Evolutionary conservation across 805 yeast species (phyloP), one percentile per base, ranked within the genome.

Genomic region (Starmerella apis): DNA sequence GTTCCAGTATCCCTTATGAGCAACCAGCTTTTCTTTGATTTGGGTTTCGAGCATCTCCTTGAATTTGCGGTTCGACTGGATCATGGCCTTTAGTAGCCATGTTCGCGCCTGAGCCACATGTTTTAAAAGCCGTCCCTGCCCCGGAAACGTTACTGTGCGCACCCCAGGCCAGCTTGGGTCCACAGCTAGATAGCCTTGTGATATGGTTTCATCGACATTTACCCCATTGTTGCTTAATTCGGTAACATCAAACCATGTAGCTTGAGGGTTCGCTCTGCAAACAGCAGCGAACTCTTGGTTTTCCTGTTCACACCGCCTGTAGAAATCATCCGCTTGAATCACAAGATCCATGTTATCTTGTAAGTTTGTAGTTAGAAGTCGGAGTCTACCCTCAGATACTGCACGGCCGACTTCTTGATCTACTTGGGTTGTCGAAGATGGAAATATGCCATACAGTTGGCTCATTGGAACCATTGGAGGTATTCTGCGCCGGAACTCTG

Each of bases 391-490:
- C 2, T 37, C 43, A n/a, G 52, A 49, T 25, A 53, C 50, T 14
- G 57, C 56, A 20, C 51, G 36, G 22, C 51, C 56, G 7, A 69
- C 41, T 27, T 59, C 64, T 0, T 68, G 62, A 43, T 69, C 73
- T 1, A 70, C 63, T 20, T 50, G 55, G 2, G 73, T 69, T 3
- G 69, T 61, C n/a, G 59, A 51, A 18, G 54, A 51, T 1, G 68
- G 64, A 48, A 58, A 66, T 2, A 69, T 53, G 3, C 71, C 68
- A 47, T 67, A 63, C 14, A 68, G 45, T 31, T 68, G 71, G 14
- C 62, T 60, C 9, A 61, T 50, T 51, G 60, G 55, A 11, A 63
- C 68, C 25, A 64, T 45, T 6, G 62, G 63, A 2, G 71, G 69
- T n/a, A 64, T 20, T 1, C 51, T 18, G 24, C 47, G 39, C 10